Conservation (phyloP, 139 green algal species). For the Deuterostichococcus epilithicus region DNA sequence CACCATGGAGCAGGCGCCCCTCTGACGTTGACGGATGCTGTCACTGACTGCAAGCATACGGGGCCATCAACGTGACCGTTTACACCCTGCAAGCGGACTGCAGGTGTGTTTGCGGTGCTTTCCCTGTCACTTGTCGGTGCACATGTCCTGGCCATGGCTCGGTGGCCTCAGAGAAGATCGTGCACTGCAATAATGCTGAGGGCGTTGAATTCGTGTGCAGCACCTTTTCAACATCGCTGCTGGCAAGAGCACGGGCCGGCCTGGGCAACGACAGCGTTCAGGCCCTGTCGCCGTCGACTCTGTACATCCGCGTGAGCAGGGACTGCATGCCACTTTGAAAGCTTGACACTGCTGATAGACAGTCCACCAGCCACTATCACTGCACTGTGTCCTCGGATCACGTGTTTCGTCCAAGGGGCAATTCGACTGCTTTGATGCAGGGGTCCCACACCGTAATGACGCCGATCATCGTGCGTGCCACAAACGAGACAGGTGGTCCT, state of each 20-base stretch:
- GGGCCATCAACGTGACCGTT: not conserved
- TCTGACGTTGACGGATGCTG: not conserved
- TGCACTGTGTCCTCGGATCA: too few relatives aligned
- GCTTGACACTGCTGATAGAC: too few relatives aligned
- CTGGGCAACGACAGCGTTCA: not conserved
- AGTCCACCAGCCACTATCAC: too few relatives aligned
- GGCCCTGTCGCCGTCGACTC: not conserved
- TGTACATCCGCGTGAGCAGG: too few relatives aligned
- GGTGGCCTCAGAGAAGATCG: too few relatives aligned
- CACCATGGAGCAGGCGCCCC: too few relatives aligned
- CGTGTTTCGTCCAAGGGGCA: too few relatives aligned
- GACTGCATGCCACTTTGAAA: too few relatives aligned
- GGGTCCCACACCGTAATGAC: not conserved
- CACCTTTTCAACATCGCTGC: not conserved
- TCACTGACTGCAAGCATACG: too few relatives aligned
- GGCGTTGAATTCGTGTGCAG: not conserved
- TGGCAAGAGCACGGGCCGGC: not conserved
- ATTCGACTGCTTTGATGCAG: too few relatives aligned
- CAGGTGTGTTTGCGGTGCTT: not conserved
- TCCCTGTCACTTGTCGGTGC: not conserved
- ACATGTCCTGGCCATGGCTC: too few relatives aligned
- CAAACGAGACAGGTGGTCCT: not conserved
- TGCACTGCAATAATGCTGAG: too few relatives aligned
- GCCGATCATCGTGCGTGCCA: not conserved
- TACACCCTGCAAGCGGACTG: not conserved